A percentile compares a stretch with the other conserved stretches of the same genome.
These are phyloP conservation scores for Rhizoclosmatium globosum DNA, from an alignment of 192 early-diverging fungal species.

Conservation along the genomic window DNA sequence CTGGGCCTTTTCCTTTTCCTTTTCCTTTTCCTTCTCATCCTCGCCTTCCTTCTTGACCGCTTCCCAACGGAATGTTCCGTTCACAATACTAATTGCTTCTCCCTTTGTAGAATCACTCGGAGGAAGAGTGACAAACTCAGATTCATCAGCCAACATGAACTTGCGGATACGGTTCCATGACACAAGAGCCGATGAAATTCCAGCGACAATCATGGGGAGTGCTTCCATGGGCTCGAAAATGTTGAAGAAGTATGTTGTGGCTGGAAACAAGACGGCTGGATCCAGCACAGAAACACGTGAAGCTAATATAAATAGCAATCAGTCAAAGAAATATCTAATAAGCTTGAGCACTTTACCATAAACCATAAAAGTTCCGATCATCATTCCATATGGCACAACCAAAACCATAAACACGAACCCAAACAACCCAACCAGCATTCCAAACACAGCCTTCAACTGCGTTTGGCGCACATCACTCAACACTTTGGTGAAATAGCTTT, in stretches of 20 bases:
- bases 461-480: neutral
- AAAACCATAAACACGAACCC: neutral
- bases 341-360: neutral
- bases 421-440: constrained; percentile 8
- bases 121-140: constrained; percentile 5
- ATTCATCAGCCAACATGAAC: constrained; percentile 65
- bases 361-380: constrained; percentile 28
- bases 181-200: neutral
- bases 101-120: neutral
- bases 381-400: constrained; percentile 15
- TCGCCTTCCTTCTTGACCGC: constrained; percentile 16
- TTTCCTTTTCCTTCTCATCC: neutral
- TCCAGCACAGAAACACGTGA: neutral
- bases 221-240: constrained; percentile 58
- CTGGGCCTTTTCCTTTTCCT: neutral
- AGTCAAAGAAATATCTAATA: neutral
- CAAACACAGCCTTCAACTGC: neutral
- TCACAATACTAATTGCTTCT: constrained; percentile 54
- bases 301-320: neutral
- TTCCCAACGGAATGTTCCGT: constrained; percentile 70
- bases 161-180: constrained; percentile 48
- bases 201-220: constrained; percentile 57
- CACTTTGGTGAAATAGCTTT: constrained; percentile 29
- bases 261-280: constrained; percentile 69
- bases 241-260: constrained; percentile 62